Base-by-base conservation (phyloP, 2,329 filamentous ascomycete species). In the Furcasterigmium furcatum region DNA sequence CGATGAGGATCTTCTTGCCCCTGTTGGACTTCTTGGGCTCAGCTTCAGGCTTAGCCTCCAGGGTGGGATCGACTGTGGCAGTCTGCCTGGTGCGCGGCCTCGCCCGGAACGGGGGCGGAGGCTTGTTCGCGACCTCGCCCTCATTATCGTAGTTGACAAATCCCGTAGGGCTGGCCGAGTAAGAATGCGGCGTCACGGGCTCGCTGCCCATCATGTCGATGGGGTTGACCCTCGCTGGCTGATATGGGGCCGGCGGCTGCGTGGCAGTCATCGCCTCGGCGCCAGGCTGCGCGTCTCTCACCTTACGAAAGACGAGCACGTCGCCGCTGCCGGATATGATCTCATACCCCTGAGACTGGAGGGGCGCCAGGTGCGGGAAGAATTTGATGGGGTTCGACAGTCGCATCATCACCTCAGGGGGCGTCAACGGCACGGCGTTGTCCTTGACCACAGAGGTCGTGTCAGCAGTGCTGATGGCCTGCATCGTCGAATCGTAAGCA, bases 251-350 rank as follows among this genome's bases (percentile, higher is more conserved):
- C 9, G 50, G 41, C 43, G 38, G 45, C 25, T 52, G 19, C 18
- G 36, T 30, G 25, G 41, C 43, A 20, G 38, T 12, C 10, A 27
- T 22, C 20, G 32, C 16, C 41, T 43, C 52, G 41, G 46, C 46
- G 2, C 56, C 52, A 9, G 50, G 51, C 9, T 52, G 46, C 21
- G 64, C 55, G 4, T 64, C 55, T 7, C 72, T 68, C 4, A 79
- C 73, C 61, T 85, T 84, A 51, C 80, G 81, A 57, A 88, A 85
- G 4, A 89, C 74, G 21, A 88, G 70, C 5, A 87, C 70, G 51
- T 88, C 76, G 6, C 76, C 76, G 40, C 72, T 72, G 2, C 82
- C 84, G 3, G 83, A 80, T 2, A 84, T 74, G 32, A 87, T 81
- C 54, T 87, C 83, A 50, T 82, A 88, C 0, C 84, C 85, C 45